Conservation (phyloP, 139 green algal genomes). For the Chlamydomonas urium region DNA sequence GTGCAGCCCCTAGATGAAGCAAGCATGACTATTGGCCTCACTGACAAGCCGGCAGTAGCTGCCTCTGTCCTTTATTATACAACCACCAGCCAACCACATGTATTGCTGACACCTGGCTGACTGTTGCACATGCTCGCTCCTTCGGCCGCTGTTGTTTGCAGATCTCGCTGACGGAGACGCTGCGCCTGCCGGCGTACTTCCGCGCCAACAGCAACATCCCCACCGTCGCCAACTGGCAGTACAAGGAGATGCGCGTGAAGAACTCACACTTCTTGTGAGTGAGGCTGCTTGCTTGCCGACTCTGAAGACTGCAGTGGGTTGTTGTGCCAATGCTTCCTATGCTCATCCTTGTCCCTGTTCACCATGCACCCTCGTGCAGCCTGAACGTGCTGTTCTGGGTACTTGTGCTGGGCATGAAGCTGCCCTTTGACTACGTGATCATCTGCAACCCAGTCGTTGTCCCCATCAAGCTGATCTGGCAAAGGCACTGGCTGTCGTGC, state of each 20-base stretch:
- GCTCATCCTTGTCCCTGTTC: too few species aligned
- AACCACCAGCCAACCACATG: neutral
- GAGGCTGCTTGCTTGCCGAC: too few species aligned
- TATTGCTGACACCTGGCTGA: neutral
- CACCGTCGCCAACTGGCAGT: too few species aligned
- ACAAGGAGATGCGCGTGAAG: too few species aligned
- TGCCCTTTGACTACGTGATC: constrained; percentile 51
- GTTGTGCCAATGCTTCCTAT: too few species aligned
- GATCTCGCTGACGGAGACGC: constrained; percentile 28
- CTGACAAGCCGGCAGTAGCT: too few species aligned
- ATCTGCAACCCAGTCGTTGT: constrained; percentile 28
- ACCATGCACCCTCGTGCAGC: neutral
- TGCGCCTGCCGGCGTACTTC: constrained; percentile 22
- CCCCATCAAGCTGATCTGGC: neutral
- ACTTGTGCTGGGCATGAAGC: constrained; percentile 40
- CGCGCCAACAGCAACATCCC: neutral
- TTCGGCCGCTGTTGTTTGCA: constrained; percentile 20
- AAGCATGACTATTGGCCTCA: too few species aligned
- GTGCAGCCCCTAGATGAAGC: too few species aligned
- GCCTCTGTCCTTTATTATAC: too few species aligned
- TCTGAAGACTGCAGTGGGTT: too few species aligned
- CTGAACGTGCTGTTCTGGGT: constrained; percentile 37
- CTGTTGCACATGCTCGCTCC: neutral
- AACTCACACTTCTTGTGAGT: too few species aligned
- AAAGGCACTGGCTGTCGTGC: constrained; percentile 14